These are phyloP conservation scores for Furcasterigmium sp. DNA, from an alignment of 2,329 filamentous ascomycete species.

Conservation along the genomic window DNA sequence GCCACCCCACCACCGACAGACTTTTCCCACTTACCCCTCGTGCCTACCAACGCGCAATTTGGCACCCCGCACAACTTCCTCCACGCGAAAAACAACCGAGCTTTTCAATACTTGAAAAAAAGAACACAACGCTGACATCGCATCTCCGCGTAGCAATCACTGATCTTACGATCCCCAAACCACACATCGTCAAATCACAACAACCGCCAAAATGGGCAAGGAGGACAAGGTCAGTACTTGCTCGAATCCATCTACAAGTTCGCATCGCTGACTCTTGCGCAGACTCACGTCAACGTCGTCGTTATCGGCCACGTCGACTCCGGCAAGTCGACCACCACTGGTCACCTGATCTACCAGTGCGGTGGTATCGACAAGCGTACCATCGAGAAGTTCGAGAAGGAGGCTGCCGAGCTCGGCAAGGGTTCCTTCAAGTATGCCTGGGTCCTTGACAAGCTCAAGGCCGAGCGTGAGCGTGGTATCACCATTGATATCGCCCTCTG, in stretches of 20 bases:
- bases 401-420: slow-evolving; percentile 98
- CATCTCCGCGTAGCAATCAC: neutral
- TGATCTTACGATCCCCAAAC: slow-evolving; percentile 1
- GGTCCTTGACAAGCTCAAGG: slow-evolving; percentile 99
- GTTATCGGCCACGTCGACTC: slow-evolving; percentile 99
- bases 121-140: neutral
- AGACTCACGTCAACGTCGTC: slow-evolving; percentile 85
- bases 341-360: slow-evolving; percentile 99
- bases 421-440: slow-evolving; percentile 98
- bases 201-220: slow-evolving; percentile 51
- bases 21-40: neutral
- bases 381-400: slow-evolving; percentile 99
- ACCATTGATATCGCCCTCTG: slow-evolving; percentile 99
- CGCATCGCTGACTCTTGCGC: no score
- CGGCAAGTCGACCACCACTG: slow-evolving; percentile 94
- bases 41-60: no score
- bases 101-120: neutral
- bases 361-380: slow-evolving; percentile 53
- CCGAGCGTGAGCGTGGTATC: slow-evolving; percentile 99
- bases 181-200: neutral
- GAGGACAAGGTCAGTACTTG: slow-evolving; percentile 77
- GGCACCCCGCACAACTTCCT: no score
- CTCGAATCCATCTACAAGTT: no score
- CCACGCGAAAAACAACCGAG: neutral
- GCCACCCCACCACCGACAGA: neutral